Evolutionary conservation across 306 rosid genomes (phyloP), one percentile per base, ranked within the genome.

Genomic region (Casuarina glauca): DNA sequence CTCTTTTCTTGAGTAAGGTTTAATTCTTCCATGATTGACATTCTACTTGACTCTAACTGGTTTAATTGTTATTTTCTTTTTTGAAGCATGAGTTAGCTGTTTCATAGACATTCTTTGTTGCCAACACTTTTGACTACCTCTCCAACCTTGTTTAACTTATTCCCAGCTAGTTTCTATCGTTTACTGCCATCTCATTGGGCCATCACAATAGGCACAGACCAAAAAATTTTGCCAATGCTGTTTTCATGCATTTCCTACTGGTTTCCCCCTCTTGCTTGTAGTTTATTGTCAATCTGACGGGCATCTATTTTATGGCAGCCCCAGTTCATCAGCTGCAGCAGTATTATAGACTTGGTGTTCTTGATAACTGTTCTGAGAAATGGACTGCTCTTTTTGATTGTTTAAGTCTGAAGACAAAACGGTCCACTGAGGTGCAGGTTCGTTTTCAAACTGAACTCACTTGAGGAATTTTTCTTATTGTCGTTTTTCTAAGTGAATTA

Each of bases 261-360:
- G 20, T 3, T 74, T 57, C 51, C 42, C 12, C 3, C 1, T 13
- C 9, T 7, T 45, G 6, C 38, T 16, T 51, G 39, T 3, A 32
- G 48, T 39, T 9, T 78, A 32, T 55, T 41, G 53, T 57, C 43
- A 9, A 64, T 72, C 20, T 73, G 52, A 48, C 78, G 72, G 57
- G 64, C 17, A 13, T 70, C 82, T 12, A 20, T 76, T 51, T 58
- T 70, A 17, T 83, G 80, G 73, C 91, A 91, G 98, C 97, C 60
- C 97, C 97, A 5, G 95, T 94, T 75, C 89, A 94, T 88, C 97
- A 94, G 84, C 75, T 94, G 97, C 90, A 92, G 86, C 97, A 92
- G 73, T 92, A 92, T 83, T 94, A 92, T 74, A 87, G 98, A 86
- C 67, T 90, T 67, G 97, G 98, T 32, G 42, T 52, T 70, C 87